Conservation (phyloP, 2,329 filamentous ascomycete species). For the Rhynchosporium agropyri region DNA sequence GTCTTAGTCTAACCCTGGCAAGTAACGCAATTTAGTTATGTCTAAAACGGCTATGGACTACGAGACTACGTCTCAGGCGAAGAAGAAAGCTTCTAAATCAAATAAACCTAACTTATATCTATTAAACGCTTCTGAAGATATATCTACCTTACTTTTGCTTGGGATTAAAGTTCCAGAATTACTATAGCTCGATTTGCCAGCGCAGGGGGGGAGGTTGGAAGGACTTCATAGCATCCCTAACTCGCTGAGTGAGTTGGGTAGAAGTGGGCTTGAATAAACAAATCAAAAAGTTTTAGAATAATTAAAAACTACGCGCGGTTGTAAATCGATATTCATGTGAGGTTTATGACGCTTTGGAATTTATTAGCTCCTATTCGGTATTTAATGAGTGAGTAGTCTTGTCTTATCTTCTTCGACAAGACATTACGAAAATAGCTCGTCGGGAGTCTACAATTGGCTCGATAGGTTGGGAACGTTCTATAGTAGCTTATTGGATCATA, state of each 20-base stretch:
- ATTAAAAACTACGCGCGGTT: background rate
- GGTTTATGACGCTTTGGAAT: background rate
- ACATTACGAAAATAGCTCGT: background rate
- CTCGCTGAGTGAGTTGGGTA: background rate
- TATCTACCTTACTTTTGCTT: background rate
- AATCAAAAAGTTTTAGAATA: background rate
- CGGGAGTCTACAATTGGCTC: background rate
- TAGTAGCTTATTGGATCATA: background rate
- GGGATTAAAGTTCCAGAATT: constrained; percentile 1
- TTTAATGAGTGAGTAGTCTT: background rate
- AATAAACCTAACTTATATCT: background rate
- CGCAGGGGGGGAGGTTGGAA: background rate
- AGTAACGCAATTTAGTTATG: constrained; percentile 15
- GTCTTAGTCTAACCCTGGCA: constrained; percentile 3
- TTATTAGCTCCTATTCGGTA: background rate
- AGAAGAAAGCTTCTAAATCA: constrained; percentile 11
- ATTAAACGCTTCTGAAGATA: background rate
- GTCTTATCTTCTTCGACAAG: background rate
- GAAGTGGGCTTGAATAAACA: constrained; percentile 1
- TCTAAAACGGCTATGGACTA: constrained; percentile 23
- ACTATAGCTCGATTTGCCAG: background rate
- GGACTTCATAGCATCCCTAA: constrained; percentile 1
- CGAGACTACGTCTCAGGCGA: constrained; percentile 4
- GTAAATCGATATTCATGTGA: background rate
- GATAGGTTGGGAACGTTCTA: background rate